Evolutionary conservation across 108 stramenopile species (phyloP).

Genomic region (Cyclostephanos tholiformis): DNA sequence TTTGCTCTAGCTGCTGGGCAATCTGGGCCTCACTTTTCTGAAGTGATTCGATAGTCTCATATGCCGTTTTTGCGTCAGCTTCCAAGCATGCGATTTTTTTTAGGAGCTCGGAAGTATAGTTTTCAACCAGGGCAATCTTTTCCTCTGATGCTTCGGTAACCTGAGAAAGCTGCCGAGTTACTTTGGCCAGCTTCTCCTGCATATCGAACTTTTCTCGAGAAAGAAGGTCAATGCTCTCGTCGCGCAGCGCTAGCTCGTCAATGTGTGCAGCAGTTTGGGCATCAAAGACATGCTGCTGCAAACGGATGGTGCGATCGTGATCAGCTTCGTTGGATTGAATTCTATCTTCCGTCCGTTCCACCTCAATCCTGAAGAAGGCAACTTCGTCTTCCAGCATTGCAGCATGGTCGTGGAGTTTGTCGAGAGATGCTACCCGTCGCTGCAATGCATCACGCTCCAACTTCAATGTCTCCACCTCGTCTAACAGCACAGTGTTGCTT

Average conservation of each 20-base stretch:
- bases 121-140: conserved; percentile 3
- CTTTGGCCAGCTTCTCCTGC: not conserved
- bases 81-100: not conserved
- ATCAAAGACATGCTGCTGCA: conserved; percentile 7
- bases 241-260: not conserved
- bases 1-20: not conserved
- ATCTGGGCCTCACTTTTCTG: not conserved
- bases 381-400: conserved; percentile 27
- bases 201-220: conserved; percentile 1
- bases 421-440: not conserved
- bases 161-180: not conserved
- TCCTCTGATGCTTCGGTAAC: not conserved
- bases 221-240: conserved; percentile 15
- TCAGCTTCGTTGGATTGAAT: conserved; percentile 9
- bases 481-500: not conserved
- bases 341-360: not conserved
- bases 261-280: conserved; percentile 1
- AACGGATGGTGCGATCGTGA: conserved; percentile 13
- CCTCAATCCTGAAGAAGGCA: conserved; percentile 5
- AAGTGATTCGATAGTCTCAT: not conserved
- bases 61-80: not conserved
- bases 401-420: conserved; percentile 4
- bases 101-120: not conserved
- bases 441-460: not conserved
- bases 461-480: conserved; percentile 14